Evolutionary conservation across 2,329 filamentous ascomycete genomes (phyloP).

Genomic region (Cladophialophora yegresii): DNA sequence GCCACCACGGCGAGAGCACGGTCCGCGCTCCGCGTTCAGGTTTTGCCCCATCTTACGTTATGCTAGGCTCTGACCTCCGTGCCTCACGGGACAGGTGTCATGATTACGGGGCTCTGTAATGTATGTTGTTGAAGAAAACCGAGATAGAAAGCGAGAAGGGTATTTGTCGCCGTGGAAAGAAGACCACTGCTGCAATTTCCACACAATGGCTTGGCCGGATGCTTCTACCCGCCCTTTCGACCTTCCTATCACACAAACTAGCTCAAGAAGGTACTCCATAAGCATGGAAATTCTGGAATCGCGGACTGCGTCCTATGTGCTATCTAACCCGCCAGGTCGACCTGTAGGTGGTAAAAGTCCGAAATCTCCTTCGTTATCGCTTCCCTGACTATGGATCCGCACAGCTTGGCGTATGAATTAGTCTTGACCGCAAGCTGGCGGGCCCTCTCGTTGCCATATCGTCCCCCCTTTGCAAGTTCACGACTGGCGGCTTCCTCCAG

Average conservation of each 20-base stretch:
- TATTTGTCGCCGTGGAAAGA: background rate
- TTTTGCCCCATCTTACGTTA: background rate
- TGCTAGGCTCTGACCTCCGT: background rate
- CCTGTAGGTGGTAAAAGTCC: slow-evolving; percentile 33
- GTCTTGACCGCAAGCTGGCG: slow-evolving; percentile 61
- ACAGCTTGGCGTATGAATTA: slow-evolving; percentile 65
- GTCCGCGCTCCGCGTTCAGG: background rate
- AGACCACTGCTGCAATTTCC: background rate
- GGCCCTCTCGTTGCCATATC: slow-evolving; percentile 60
- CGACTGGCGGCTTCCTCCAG: slow-evolving; percentile 59
- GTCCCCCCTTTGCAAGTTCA: slow-evolving; percentile 57
- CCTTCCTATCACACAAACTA: background rate
- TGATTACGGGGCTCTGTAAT: background rate
- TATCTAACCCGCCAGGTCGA: slow-evolving; percentile 7
- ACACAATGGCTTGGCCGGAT: background rate
- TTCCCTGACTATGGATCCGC: slow-evolving; percentile 63
- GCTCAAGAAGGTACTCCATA: background rate
- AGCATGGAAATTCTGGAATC: background rate
- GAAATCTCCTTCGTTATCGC: slow-evolving; percentile 58
- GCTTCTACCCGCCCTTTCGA: background rate
- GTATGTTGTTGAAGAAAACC: too few species aligned
- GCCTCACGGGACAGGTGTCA: background rate
- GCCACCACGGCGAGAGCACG: too few species aligned
- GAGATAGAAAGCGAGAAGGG: background rate
- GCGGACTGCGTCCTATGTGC: background rate